phyloP scores from a whole-genome alignment of 192 early-diverging fungal genomes.

The Chytriomyces sp. region DNA sequence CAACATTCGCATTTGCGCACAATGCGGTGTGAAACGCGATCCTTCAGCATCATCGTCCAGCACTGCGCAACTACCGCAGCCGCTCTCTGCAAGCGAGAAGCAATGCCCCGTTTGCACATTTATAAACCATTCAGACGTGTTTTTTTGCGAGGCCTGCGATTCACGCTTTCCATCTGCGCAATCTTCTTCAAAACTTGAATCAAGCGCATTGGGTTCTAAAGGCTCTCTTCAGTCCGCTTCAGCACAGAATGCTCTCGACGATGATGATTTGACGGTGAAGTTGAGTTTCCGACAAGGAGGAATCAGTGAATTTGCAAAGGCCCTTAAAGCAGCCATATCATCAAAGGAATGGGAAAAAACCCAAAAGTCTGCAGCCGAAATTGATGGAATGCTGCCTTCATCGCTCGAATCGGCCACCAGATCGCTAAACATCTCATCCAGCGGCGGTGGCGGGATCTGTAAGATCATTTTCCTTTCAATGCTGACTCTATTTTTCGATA shows the following conservation, averaged over 20 bases:
- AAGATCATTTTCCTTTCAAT: too few relatives aligned
- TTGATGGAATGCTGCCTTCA: too few relatives aligned
- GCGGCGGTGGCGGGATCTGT: neutral
- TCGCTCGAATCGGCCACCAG: neutral
- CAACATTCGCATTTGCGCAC: slow-evolving; percentile 13
- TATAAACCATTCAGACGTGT: slow-evolving; percentile 81
- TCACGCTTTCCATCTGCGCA: slow-evolving; percentile 55
- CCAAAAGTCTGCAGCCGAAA: too few relatives aligned
- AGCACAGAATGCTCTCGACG: neutral
- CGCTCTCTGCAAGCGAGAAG: slow-evolving; percentile 32
- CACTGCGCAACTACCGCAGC: neutral
- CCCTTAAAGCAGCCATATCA: slow-evolving; percentile 67
- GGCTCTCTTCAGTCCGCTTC: neutral
- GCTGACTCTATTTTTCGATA: too few relatives aligned
- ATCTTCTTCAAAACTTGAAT: neutral
- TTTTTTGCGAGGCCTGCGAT: slow-evolving; percentile 85
- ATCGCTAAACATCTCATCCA: slow-evolving; percentile 3
- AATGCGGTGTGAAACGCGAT: slow-evolving; percentile 40
- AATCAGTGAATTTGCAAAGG: slow-evolving; percentile 59
- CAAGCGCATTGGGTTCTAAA: slow-evolving; percentile 16
- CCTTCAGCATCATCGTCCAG: neutral
- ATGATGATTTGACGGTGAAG: slow-evolving; percentile 51
- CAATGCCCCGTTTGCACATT: slow-evolving; percentile 86
- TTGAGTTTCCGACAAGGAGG: slow-evolving; percentile 84
- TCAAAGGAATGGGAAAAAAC: slow-evolving; percentile 66